Evolutionary conservation across 2,329 filamentous ascomycete genomes (phyloP), one percentile per base, ranked within the genome.

Genomic region (Amphichorda felina): DNA sequence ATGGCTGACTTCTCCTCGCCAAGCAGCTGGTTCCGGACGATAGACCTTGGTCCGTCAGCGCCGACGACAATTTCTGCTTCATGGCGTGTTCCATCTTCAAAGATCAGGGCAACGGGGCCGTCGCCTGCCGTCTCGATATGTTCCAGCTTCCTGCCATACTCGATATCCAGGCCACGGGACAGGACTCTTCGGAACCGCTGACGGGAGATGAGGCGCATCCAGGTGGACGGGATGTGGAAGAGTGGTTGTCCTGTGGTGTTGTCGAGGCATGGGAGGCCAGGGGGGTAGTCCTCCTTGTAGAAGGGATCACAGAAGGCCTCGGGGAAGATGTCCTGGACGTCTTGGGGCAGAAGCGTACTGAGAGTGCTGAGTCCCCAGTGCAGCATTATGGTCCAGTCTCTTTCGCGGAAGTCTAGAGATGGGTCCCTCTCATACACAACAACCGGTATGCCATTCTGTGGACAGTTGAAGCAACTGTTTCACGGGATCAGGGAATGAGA

Each of bases 31-130:
- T 6, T 32, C 30, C 30, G 14, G 17, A 32, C 30, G n/a, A n/a
- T 8, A 6, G 30, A 32, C 8, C 15, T 8, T 5, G 30, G 15
- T 4, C 70, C 70, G 46, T 74, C 69, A 1, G 67, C 63, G 1
- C 67, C 69, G 13, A 74, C 56, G 17, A 72, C 45, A 28, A 71
- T 47, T 41, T 73, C 66, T 1, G 64, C 65, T 0, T 49, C 45
- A 0, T 54, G 53, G 3, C 47, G 54, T 0, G 56, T 60, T 5
- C 63, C 66, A 43, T 73, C 69, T n/a, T 56, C 50, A 43, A 74
- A 73, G 18, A 13, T 8, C 15, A 32, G 6, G 11, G 11, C 5
- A 5, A 32, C 30, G 27, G 27, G 15, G 3, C 27, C 27, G 7
- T 29, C 27, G 7, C 15, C 15, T 7, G 8, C 48, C 50, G 25